Evolutionary conservation across 202 grass and related monocot genomes (phyloP).

Genomic region (Dendrocalamus latiflorus): DNA sequence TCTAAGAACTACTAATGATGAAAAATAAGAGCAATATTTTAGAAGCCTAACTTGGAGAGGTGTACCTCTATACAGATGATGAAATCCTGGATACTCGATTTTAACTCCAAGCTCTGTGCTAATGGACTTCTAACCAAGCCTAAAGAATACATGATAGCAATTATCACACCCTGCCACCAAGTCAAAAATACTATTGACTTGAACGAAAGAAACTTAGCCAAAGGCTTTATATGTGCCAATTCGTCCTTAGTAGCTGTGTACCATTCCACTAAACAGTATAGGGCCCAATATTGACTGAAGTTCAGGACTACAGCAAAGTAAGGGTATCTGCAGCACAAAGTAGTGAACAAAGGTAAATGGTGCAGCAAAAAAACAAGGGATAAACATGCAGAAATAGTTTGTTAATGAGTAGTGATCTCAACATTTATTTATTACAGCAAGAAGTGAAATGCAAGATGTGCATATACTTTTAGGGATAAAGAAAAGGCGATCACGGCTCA

Average conservation of each 20-base stretch:
- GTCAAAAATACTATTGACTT: slow-evolving; percentile 98
- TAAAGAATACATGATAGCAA: slow-evolving; percentile 81
- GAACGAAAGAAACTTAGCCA: slow-evolving; percentile 93
- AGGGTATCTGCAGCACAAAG: slow-evolving; percentile 51
- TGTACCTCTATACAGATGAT: background rate
- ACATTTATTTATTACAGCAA: background rate
- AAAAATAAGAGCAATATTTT: too few relatives aligned
- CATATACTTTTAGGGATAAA: background rate
- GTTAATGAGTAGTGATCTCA: background rate
- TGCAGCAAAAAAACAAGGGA: background rate
- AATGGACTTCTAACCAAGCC: slow-evolving; percentile 75
- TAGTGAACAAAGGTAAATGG: background rate
- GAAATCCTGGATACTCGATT: background rate
- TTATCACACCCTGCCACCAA: slow-evolving; percentile 95
- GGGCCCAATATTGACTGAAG: slow-evolving; percentile 95
- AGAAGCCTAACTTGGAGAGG: too few relatives aligned
- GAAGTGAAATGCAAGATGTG: background rate
- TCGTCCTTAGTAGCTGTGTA: slow-evolving; percentile 96
- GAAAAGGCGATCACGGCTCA: background rate
- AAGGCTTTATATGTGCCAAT: slow-evolving; percentile 77
- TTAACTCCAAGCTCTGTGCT: slow-evolving; percentile 69
- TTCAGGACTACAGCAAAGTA: slow-evolving; percentile 81
- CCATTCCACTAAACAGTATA: slow-evolving; percentile 92
- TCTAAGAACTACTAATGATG: too few relatives aligned
- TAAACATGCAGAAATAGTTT: background rate